These are phyloP conservation scores for Phialophora verrucosa DNA, from an alignment of 2,329 filamentous ascomycete species.

Conservation along the genomic window DNA sequence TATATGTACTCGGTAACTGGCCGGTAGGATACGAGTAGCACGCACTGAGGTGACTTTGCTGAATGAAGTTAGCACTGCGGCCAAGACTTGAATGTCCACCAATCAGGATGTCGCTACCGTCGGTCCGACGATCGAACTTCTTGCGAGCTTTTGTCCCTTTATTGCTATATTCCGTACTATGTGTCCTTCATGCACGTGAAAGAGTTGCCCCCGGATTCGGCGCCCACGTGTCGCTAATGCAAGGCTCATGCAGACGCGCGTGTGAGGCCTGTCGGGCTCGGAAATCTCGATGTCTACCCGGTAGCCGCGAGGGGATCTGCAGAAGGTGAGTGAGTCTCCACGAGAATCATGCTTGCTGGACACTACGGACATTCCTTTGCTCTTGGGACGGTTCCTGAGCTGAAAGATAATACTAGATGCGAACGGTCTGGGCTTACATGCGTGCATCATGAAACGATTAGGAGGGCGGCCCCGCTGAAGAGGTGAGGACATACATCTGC, in stretches of 20 bases:
- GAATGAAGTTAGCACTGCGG: neutral
- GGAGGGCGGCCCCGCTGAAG: slow-evolving; percentile 11
- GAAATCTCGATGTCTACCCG: slow-evolving; percentile 29
- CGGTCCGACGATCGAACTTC: neutral
- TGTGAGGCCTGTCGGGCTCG: slow-evolving; percentile 31
- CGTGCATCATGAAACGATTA: slow-evolving; percentile 21
- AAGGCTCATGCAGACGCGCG: slow-evolving; percentile 21
- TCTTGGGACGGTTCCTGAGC: neutral
- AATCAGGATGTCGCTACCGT: neutral
- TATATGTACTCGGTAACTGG: no score
- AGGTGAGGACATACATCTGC: neutral
- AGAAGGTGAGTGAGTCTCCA: slow-evolving; percentile 28
- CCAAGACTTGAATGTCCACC: no score
- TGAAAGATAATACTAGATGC: slow-evolving; percentile 14
- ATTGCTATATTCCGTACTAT: neutral
- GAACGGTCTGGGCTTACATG: slow-evolving; percentile 18
- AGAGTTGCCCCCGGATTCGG: neutral
- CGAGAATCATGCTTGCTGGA: no score
- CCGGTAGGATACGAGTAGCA: no score
- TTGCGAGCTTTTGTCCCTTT: neutral
- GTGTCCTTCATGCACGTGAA: no score
- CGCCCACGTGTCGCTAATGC: slow-evolving; percentile 12
- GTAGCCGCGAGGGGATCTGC: slow-evolving; percentile 15
- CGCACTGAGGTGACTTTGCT: no score
- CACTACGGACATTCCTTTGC: no score